Percentiles rank a stretch among this genome's conserved stretches.
These are phyloP conservation scores for Ottelia alismoides DNA, from an alignment of 106 monocot genomes.

Conservation along the genomic window DNA sequence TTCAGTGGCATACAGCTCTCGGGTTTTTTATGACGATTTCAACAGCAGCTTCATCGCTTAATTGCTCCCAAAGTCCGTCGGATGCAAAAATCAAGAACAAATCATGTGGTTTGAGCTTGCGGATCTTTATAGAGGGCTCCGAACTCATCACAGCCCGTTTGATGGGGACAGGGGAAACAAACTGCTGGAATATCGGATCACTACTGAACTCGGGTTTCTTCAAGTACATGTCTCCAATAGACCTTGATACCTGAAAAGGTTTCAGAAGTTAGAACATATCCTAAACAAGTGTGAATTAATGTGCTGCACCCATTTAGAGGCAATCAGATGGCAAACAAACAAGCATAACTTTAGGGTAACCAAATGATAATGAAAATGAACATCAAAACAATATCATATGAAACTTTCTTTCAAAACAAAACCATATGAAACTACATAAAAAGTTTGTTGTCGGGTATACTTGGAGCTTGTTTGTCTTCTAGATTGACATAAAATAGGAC, in stretches of 20 bases:
- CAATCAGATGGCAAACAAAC: too few relatives aligned
- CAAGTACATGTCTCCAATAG: slow-evolving; percentile 9
- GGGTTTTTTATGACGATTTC: slow-evolving; percentile 25
- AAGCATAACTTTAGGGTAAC: too few relatives aligned
- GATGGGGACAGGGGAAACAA: not conserved
- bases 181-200: slow-evolving; percentile 1
- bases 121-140: not conserved
- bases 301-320: too few relatives aligned
- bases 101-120: not conserved
- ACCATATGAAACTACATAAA: too few relatives aligned
- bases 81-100: slow-evolving; percentile 6
- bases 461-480: too few relatives aligned
- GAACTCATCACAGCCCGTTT: not conserved
- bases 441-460: too few relatives aligned
- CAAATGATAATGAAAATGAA: too few relatives aligned
- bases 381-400: too few relatives aligned
- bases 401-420: too few relatives aligned
- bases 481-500: too few relatives aligned
- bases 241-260: slow-evolving; percentile 7
- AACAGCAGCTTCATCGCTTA: slow-evolving; percentile 5
- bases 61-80: slow-evolving; percentile 7
- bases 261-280: too few relatives aligned
- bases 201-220: not conserved
- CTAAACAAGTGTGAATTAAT: too few relatives aligned
- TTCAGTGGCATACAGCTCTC: slow-evolving; percentile 19